Evolutionary conservation across 2,329 filamentous ascomycete species (phyloP).

Genomic region (Colletotrichum graminicola): DNA sequence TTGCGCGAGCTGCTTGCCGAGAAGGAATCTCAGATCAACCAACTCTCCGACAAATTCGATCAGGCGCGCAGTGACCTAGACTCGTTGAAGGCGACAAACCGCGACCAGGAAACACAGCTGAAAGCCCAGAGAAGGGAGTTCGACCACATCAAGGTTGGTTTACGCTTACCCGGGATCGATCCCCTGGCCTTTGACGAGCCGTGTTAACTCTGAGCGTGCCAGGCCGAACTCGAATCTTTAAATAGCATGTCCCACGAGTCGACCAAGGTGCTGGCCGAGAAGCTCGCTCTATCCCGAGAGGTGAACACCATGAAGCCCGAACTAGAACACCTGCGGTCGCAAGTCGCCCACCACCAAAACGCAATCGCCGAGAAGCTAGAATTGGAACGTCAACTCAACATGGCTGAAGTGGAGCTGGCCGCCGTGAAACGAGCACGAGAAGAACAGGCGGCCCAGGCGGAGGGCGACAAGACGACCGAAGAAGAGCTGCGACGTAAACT

Average conservation of each 20-base stretch:
- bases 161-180: too few relatives aligned
- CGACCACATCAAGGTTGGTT: conserved; percentile 59
- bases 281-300: conserved; percentile 65
- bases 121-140: conserved; percentile 64
- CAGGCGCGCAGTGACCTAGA: conserved; percentile 58
- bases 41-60: conserved; percentile 56
- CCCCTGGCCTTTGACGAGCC: too few relatives aligned
- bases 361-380: conserved; percentile 83
- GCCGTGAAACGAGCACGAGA: conserved; percentile 70
- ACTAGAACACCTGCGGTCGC: conserved; percentile 67
- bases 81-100: conserved; percentile 56
- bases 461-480: conserved; percentile 26
- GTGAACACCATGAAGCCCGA: conserved; percentile 66
- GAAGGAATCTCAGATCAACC: conserved; percentile 70
- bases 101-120: conserved; percentile 61
- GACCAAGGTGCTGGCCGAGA: conserved; percentile 74
- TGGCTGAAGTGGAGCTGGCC: conserved; percentile 84
- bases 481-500: conserved; percentile 56
- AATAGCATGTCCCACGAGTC: conserved; percentile 77
- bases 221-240: conserved; percentile 80
- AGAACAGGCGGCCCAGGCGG: conserved; percentile 25
- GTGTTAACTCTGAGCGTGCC: conserved; percentile 12
- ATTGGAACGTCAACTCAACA: conserved; percentile 81
- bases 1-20: conserved; percentile 73
- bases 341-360: conserved; percentile 71